Conservation (phyloP, 2,329 filamentous ascomycete species). For the Arthrobotrys conoides region DNA sequence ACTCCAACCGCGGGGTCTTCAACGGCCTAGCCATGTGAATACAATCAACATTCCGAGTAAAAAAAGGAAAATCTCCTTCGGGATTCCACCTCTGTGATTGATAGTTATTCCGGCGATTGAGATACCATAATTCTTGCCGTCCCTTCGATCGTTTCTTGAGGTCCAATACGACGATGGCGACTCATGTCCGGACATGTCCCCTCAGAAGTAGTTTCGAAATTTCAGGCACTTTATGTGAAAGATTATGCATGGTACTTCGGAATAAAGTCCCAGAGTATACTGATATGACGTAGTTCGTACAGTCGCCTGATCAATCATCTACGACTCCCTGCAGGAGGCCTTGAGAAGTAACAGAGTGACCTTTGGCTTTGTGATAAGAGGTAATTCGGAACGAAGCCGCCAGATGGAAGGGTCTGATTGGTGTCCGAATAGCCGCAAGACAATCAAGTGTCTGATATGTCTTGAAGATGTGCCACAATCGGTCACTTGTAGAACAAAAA, state of each 20-base stretch:
- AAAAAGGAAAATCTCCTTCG: slow-evolving; percentile 15
- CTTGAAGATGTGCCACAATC: background rate
- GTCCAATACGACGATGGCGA: background rate
- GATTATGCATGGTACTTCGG: slow-evolving; percentile 11
- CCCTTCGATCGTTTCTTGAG: slow-evolving; percentile 1
- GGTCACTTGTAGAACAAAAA: background rate
- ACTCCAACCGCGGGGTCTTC: background rate
- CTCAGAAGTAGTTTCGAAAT: background rate
- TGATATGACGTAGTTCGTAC: slow-evolving; percentile 1
- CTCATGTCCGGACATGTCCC: background rate
- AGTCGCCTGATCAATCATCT: slow-evolving; percentile 31
- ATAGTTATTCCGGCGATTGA: background rate
- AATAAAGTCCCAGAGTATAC: background rate
- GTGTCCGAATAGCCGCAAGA: slow-evolving; percentile 1
- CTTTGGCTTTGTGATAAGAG: background rate
- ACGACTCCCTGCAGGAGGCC: slow-evolving; percentile 38
- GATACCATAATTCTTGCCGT: slow-evolving; percentile 1
- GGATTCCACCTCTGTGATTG: background rate
- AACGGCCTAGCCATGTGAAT: slow-evolving; percentile 11
- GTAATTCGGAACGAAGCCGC: background rate
- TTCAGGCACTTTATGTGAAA: slow-evolving; percentile 25
- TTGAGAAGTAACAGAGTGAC: background rate
- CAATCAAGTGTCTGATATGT: slow-evolving; percentile 30
- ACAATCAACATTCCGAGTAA: background rate
- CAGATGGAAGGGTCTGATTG: slow-evolving; percentile 31